These are phyloP conservation scores for Incumbomyces delicatus DNA, from an alignment of 2,329 filamentous ascomycete genomes.

Conservation along the genomic window DNA sequence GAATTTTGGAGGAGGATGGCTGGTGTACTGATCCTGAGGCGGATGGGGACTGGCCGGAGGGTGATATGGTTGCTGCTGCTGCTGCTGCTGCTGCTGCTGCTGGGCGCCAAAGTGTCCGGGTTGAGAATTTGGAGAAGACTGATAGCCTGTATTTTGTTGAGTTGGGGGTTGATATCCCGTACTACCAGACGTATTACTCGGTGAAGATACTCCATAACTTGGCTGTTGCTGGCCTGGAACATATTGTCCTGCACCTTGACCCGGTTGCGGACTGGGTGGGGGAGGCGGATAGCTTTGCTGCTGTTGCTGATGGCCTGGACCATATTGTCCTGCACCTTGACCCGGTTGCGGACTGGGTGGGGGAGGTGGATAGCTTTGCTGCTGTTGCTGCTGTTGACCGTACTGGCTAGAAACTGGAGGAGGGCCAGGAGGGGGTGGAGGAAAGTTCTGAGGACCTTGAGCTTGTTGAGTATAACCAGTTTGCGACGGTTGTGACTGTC, in stretches of 20 bases:
- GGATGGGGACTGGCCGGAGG: slow-evolving; percentile 21
- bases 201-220: too few species aligned
- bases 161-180: background rate
- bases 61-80: slow-evolving; percentile 21
- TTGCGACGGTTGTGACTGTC: background rate
- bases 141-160: background rate
- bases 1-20: background rate
- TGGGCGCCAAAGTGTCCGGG: background rate
- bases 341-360: slow-evolving; percentile 4
- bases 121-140: background rate
- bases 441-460: background rate
- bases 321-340: slow-evolving; percentile 3
- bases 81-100: slow-evolving; percentile 13
- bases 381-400: slow-evolving; percentile 1
- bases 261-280: slow-evolving; percentile 5
- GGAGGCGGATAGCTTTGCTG: slow-evolving; percentile 12
- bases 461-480: slow-evolving; percentile 1
- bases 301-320: background rate
- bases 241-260: slow-evolving; percentile 2
- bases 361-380: slow-evolving; percentile 14
- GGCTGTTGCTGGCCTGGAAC: background rate
- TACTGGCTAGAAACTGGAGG: slow-evolving; percentile 3
- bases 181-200: too few species aligned
- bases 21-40: slow-evolving; percentile 11
- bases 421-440: slow-evolving; percentile 8